These are phyloP conservation scores for Colletotrichum abscissum DNA, from an alignment of 2,329 filamentous ascomycete species.

Conservation along the genomic window DNA sequence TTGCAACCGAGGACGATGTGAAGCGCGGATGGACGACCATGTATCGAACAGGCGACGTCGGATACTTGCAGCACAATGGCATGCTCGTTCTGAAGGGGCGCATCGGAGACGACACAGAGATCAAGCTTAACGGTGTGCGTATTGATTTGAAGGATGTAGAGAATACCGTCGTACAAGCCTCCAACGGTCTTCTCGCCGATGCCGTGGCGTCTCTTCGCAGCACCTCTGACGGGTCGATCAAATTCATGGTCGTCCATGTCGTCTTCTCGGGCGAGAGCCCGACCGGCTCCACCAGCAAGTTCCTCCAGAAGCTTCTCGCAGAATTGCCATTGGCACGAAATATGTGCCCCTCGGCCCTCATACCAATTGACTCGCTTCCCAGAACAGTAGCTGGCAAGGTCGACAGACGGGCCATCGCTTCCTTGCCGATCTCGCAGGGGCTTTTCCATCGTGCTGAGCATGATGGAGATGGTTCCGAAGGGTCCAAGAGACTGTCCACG, in stretches of 20 bases:
- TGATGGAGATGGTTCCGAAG: background rate
- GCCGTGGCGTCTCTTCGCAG: conserved; percentile 40
- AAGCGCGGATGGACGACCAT: background rate
- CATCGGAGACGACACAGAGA: conserved; percentile 52
- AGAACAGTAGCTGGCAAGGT: background rate
- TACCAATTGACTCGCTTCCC: conserved; percentile 39
- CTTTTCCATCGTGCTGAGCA: background rate
- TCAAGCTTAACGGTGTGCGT: conserved; percentile 57
- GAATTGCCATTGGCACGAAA: conserved; percentile 43
- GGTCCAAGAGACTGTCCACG: background rate
- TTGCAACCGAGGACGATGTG: background rate
- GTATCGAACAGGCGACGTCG: background rate
- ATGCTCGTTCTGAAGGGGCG: conserved; percentile 45
- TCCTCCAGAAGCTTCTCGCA: conserved; percentile 33
- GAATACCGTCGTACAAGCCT: conserved; percentile 37
- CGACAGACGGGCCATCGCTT: conserved; percentile 36
- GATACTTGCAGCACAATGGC: background rate
- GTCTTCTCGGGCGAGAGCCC: conserved; percentile 27
- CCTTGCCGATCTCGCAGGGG: conserved; percentile 38
- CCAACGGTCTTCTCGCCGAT: conserved; percentile 34
- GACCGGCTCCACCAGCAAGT: conserved; percentile 10
- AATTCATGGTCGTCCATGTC: conserved; percentile 43
- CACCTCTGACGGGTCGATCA: conserved; percentile 13
- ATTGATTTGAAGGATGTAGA: conserved; percentile 58
- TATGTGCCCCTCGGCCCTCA: conserved; percentile 45